These are phyloP conservation scores for Suillus subalutaceus DNA, from an alignment of 768 basidiomycete genomes.

Conservation along the genomic window DNA sequence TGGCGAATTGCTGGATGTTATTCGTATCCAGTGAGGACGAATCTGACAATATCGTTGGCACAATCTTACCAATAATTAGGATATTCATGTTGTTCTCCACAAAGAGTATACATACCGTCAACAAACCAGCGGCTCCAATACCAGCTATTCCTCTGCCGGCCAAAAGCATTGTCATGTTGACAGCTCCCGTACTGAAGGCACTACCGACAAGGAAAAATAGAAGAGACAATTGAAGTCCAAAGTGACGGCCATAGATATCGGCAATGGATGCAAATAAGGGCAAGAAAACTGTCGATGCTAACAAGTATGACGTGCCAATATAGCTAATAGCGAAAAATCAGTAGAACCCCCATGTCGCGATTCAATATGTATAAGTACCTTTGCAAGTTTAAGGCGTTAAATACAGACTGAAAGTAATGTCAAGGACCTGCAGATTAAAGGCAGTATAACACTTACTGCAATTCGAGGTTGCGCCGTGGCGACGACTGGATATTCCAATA, in stretches of 20 bases:
- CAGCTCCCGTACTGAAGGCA: conserved; percentile 48
- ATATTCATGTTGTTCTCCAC: not conserved
- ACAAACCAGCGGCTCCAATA: conserved; percentile 48
- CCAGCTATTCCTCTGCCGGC: conserved; percentile 52
- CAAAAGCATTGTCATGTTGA: conserved; percentile 48
- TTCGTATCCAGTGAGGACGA: conserved; percentile 44
- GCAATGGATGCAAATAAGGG: conserved; percentile 53
- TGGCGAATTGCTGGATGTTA: conserved; percentile 42
- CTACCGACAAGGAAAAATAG: conserved; percentile 50
- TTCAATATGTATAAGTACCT: conserved; percentile 19
- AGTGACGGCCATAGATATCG: conserved; percentile 53
- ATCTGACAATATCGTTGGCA: conserved; percentile 49
- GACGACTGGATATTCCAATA: conserved; percentile 37
- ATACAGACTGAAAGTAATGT: conserved; percentile 26
- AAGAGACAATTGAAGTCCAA: conserved; percentile 47
- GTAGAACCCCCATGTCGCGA: not conserved
- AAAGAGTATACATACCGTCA: conserved; percentile 28
- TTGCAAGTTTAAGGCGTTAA: conserved; percentile 30
- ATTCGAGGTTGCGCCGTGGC: conserved; percentile 56
- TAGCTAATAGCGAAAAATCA: conserved; percentile 32
- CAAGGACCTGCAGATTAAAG: not conserved
- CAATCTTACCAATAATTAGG: conserved; percentile 29
- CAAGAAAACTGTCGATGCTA: conserved; percentile 55
- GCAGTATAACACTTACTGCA: conserved; percentile 37
- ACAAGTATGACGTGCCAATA: conserved; percentile 52